Percentiles rank a stretch among this genome's conserved stretches.
Conservation (phyloP, 2,329 filamentous ascomycete species). For the Diaporthe helianthi region DNA sequence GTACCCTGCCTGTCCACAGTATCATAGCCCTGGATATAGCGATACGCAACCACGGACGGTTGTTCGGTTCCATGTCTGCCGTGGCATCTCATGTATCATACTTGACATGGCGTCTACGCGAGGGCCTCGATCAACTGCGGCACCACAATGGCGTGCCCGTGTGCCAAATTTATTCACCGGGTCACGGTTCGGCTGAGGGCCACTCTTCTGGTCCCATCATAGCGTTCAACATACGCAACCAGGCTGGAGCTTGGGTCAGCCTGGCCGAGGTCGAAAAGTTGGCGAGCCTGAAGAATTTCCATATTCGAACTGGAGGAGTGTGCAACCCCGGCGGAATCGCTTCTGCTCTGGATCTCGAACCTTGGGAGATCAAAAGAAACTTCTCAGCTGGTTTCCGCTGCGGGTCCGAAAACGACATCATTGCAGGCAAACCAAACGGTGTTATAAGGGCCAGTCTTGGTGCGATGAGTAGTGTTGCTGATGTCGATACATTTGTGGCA, state of each 20-base stretch:
- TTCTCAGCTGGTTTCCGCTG: slow-evolving; percentile 87
- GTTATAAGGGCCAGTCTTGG: slow-evolving; percentile 86
- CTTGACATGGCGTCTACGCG: slow-evolving; percentile 65
- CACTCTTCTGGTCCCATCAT: slow-evolving; percentile 74
- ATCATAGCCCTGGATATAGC: slow-evolving; percentile 84
- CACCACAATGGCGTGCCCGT: slow-evolving; percentile 74
- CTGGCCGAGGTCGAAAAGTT: slow-evolving; percentile 88
- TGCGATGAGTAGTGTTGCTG: slow-evolving; percentile 82
- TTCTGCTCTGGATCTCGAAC: slow-evolving; percentile 71
- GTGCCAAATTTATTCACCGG: slow-evolving; percentile 69
- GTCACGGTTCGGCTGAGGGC: slow-evolving; percentile 35
- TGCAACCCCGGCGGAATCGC: slow-evolving; percentile 93
- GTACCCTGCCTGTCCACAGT: slow-evolving; percentile 87
- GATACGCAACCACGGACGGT: slow-evolving; percentile 68
- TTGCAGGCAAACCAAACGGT: slow-evolving; percentile 85
- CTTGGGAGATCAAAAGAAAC: slow-evolving; percentile 84
- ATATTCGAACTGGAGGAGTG: slow-evolving; percentile 85
- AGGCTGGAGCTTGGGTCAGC: slow-evolving; percentile 75
- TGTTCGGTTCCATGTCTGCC: slow-evolving; percentile 75
- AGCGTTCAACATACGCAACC: slow-evolving; percentile 81
- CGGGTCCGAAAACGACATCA: slow-evolving; percentile 81
- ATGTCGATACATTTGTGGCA: slow-evolving; percentile 74
- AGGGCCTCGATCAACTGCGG: slow-evolving; percentile 63
- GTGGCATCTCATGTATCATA: slow-evolving; percentile 75
- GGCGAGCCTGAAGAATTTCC: slow-evolving; percentile 77